These are phyloP conservation scores for Aspergillus sp. DNA, from an alignment of 2,329 filamentous ascomycete genomes.

Conservation along the genomic window DNA sequence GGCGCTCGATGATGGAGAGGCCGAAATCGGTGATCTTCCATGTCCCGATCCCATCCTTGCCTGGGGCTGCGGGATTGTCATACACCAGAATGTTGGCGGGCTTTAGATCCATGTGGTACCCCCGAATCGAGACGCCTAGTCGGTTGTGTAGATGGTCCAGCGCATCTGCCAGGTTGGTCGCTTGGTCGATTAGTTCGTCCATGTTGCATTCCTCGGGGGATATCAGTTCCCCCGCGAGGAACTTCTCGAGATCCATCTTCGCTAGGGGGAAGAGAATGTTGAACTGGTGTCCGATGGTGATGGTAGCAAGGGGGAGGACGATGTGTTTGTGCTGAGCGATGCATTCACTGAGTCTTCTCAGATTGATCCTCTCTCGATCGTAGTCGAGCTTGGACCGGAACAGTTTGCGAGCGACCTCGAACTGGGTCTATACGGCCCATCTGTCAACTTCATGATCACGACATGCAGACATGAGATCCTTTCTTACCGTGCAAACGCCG, in stretches of 20 bases:
- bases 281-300: conserved; percentile 9
- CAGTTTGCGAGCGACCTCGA: conserved; percentile 12
- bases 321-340: conserved; percentile 10
- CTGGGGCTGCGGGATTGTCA: too few species aligned
- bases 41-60: conserved; percentile 15
- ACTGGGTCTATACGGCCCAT: conserved; percentile 1
- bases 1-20: conserved; percentile 11
- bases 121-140: conserved; percentile 11
- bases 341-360: conserved; percentile 1
- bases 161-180: conserved; percentile 10
- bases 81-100: conserved; percentile 23
- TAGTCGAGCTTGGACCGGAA: conserved; percentile 10
- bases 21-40: conserved; percentile 28
- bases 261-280: conserved; percentile 17
- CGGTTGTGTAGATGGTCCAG: conserved; percentile 13
- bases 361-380: conserved; percentile 8
- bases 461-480: not conserved
- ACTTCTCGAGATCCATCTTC: conserved; percentile 15
- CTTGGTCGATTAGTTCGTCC: conserved; percentile 10
- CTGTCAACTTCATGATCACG: not conserved
- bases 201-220: not conserved
- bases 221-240: conserved; percentile 1
- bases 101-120: conserved; percentile 15
- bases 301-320: conserved; percentile 7
- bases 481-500: too few species aligned